Base-by-base conservation (phyloP, 1,139 yeast species). In the Yamadazyma trypodendri region DNA sequence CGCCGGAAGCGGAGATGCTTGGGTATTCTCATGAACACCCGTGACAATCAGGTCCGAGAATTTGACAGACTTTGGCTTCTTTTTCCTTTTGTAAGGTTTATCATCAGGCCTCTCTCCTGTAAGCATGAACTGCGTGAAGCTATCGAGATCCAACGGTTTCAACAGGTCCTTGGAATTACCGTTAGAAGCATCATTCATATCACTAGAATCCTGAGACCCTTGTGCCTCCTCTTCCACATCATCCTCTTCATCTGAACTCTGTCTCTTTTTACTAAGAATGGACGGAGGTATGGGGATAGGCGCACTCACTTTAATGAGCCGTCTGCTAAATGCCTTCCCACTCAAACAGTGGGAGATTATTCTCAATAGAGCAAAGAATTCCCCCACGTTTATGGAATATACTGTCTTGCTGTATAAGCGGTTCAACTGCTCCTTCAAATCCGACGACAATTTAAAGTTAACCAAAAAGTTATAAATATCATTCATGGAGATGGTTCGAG, bases 361-460 rank as follows among this genome's bases (percentile, higher is more conserved):
- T 50, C 94, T 66, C 38, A 84, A 56, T 31, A 83, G 65, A 1
- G 92, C 92, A 60, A 80, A 84, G 55, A 84, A 84, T 55, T 83
- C 87, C 4, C 90, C 90, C 41, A 83, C 77, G 50, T 81, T 82
- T 39, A 84, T 65, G 9, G 82, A 71, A 38, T 60, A 55, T 24
- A 69, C 54, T 36, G 75, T 71, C 37, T 75, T 72, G 40, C 63
- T 61, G 51, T 83, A 84, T 8, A 83, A 68, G 28, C 63, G 62
- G 36, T 60, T 63, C 36, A 83, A 65, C 38, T 72, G 56, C 8
- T 68, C 71, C 49, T 74, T 74, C 6, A 71, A 51, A 1, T 52
- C 46, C 1, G 61, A 61, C 1, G 77, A 53, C 13, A 84, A 63
- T 42, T 68, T 72, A 60, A 84, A 84, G 55, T 84, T 84, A 43